phyloP scores from a whole-genome alignment of 2,329 filamentous ascomycete species.

The Hymenoscyphus infarciens region DNA sequence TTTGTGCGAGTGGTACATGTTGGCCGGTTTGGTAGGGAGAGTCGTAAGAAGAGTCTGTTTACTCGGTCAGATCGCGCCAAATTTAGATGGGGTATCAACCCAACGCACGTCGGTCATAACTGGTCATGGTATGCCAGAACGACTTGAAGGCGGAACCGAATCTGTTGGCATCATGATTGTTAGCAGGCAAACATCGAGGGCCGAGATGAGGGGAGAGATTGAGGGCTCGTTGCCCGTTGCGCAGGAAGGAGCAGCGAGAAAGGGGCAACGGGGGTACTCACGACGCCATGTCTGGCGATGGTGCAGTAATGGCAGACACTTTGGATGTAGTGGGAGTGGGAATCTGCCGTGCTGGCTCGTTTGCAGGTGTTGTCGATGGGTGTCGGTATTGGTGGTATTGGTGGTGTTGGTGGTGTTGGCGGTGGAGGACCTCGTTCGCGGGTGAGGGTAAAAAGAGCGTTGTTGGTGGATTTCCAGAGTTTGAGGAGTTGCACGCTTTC shows the following conservation, averaged over 20 bases:
- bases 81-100: slow-evolving; percentile 26
- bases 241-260: slow-evolving; percentile 13
- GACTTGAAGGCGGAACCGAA: slow-evolving; percentile 73
- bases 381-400: slow-evolving; percentile 4
- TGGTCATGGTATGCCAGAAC: slow-evolving; percentile 88
- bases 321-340: slow-evolving; percentile 16
- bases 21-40: slow-evolving; percentile 88
- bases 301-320: slow-evolving; percentile 28
- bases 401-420: slow-evolving; percentile 2
- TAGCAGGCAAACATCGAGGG: slow-evolving; percentile 20
- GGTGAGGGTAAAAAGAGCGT: slow-evolving; percentile 9
- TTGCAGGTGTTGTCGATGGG: not conserved
- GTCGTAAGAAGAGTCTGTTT: slow-evolving; percentile 82
- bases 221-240: not conserved
- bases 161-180: slow-evolving; percentile 39
- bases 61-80: slow-evolving; percentile 42
- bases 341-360: slow-evolving; percentile 25
- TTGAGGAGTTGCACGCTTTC: not conserved
- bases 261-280: slow-evolving; percentile 26
- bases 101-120: slow-evolving; percentile 62
- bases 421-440: not conserved
- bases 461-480: not conserved
- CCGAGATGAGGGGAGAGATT: slow-evolving; percentile 12
- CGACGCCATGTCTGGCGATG: slow-evolving; percentile 35
- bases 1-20: slow-evolving; percentile 83